Percentiles rank a stretch among this genome's conserved stretches.
Conservation (phyloP, 805 yeast genomes). For the Candida xyloterini region DNA sequence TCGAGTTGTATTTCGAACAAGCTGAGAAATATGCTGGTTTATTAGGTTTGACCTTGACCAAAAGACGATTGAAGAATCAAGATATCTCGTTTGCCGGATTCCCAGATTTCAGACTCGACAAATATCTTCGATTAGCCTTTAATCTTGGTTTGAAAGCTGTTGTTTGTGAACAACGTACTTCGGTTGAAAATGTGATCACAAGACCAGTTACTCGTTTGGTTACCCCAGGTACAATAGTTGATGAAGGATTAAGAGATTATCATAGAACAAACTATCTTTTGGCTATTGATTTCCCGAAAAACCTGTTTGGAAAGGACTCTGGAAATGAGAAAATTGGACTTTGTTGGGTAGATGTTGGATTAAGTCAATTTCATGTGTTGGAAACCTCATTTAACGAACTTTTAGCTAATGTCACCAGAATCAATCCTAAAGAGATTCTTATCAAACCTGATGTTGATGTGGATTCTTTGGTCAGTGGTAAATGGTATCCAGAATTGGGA, state of each 20-base stretch:
- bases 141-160: slow-evolving; percentile 72
- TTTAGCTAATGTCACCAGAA: slow-evolving; percentile 69
- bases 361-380: slow-evolving; percentile 75
- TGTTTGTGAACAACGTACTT: slow-evolving; percentile 64
- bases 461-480: slow-evolving; percentile 41
- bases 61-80: slow-evolving; percentile 42
- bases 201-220: slow-evolving; percentile 77
- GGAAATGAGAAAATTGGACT: slow-evolving; percentile 55
- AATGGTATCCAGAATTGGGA: slow-evolving; percentile 55
- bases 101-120: slow-evolving; percentile 66
- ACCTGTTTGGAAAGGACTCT: slow-evolving; percentile 36
- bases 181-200: slow-evolving; percentile 39
- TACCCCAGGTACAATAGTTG: slow-evolving; percentile 90
- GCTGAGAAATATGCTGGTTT: slow-evolving; percentile 71
- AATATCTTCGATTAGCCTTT: slow-evolving; percentile 72
- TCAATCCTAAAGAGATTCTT: slow-evolving; percentile 78
- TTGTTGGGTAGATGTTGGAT: slow-evolving; percentile 85
- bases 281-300: slow-evolving; percentile 59
- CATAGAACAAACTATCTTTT: slow-evolving; percentile 68
- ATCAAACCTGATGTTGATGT: slow-evolving; percentile 46
- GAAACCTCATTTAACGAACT: slow-evolving; percentile 57
- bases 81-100: slow-evolving; percentile 87
- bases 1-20: slow-evolving; percentile 85
- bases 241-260: slow-evolving; percentile 76
- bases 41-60: slow-evolving; percentile 70